Evolutionary conservation across 805 yeast species (phyloP).

Genomic region (Candida ponderosae): DNA sequence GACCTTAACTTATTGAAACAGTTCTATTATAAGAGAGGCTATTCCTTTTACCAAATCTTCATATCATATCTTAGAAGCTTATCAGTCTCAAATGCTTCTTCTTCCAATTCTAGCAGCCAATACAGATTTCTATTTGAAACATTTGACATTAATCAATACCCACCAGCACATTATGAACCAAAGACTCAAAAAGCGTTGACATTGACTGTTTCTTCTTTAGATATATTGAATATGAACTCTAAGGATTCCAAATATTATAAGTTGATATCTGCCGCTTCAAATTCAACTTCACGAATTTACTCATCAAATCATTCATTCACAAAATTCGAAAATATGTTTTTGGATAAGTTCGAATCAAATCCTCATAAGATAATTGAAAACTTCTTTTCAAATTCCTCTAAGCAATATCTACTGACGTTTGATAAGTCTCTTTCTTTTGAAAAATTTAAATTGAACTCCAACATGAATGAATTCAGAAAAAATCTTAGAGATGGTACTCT

Average conservation of each 20-base stretch:
- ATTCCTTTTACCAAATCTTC: slow-evolving; percentile 25
- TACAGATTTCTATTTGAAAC: slow-evolving; percentile 23
- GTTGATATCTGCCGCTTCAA: slow-evolving; percentile 27
- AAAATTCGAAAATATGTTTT: slow-evolving; percentile 30
- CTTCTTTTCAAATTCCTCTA: slow-evolving; percentile 27
- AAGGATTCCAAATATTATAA: slow-evolving; percentile 22
- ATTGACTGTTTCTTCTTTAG: slow-evolving; percentile 21
- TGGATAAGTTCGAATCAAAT: slow-evolving; percentile 32
- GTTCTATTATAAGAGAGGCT: slow-evolving; percentile 26
- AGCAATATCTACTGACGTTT: slow-evolving; percentile 24
- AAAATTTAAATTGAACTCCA: slow-evolving; percentile 18
- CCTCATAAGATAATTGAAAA: slow-evolving; percentile 26
- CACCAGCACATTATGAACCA: slow-evolving; percentile 25
- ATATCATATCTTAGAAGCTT: slow-evolving; percentile 25
- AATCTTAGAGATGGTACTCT: slow-evolving; percentile 15
- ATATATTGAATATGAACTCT: slow-evolving; percentile 8
- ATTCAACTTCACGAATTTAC: slow-evolving; percentile 24
- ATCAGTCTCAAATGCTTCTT: slow-evolving; percentile 7
- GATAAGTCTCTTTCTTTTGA: slow-evolving; percentile 23
- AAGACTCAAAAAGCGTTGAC: slow-evolving; percentile 27
- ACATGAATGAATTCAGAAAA: slow-evolving; percentile 15
- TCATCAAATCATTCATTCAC: slow-evolving; percentile 26
- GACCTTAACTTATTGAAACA: slow-evolving; percentile 23
- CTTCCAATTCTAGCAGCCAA: slow-evolving; percentile 20
- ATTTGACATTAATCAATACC: slow-evolving; percentile 24